Conservation (phyloP, 2,329 filamentous ascomycete genomes). For the Exophiala oligosperma region DNA sequence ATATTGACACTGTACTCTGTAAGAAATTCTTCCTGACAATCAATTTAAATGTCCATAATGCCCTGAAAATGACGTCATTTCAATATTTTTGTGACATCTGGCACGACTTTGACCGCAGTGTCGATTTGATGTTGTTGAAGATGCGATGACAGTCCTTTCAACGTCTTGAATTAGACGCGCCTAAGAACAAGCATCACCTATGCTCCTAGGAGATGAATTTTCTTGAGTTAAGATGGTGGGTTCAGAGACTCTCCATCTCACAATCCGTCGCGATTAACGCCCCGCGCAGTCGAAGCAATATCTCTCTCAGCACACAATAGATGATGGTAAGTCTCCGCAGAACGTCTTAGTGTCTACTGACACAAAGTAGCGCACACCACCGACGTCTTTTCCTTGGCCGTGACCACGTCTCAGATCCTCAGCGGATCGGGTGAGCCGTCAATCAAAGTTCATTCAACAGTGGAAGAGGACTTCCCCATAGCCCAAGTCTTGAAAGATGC, state of each 20-base stretch:
- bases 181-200: not conserved
- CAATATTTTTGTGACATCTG: not conserved
- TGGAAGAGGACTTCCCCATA: constrained; percentile 70
- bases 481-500: constrained; percentile 76
- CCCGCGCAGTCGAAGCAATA: constrained; percentile 88
- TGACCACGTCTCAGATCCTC: constrained; percentile 71
- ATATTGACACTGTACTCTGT: not conserved
- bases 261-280: constrained; percentile 13
- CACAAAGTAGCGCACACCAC: constrained; percentile 69
- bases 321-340: constrained; percentile 64
- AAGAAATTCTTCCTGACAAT: not conserved
- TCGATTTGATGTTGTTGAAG: not conserved
- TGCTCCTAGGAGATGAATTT: no score
- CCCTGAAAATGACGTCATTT: constrained; percentile 19
- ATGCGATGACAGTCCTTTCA: not conserved
- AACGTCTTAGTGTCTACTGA: constrained; percentile 21
- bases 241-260: constrained; percentile 11
- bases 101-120: no score
- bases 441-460: constrained; percentile 79
- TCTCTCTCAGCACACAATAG: constrained; percentile 85
- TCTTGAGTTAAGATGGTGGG: constrained; percentile 13
- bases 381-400: constrained; percentile 81
- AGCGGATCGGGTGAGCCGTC: constrained; percentile 83
- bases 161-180: not conserved
- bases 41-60: not conserved